Conservation (phyloP, 805 yeast genomes). For the Starmerella kuoi region DNA sequence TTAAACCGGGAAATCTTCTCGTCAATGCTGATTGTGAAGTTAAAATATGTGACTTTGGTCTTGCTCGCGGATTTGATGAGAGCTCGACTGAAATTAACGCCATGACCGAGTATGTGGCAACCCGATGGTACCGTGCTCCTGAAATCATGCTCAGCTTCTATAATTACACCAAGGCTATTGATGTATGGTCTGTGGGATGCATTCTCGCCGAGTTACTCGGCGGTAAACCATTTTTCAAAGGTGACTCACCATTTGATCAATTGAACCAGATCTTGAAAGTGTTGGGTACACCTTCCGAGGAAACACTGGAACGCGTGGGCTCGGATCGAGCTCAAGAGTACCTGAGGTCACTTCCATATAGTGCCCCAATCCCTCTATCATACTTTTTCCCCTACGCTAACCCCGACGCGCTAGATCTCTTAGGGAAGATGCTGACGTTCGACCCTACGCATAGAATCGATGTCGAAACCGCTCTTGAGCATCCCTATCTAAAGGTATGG, state of each 20-base stretch:
- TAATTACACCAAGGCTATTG: constrained; percentile 88
- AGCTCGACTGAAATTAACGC: constrained; percentile 33
- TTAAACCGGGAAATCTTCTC: constrained; percentile 78
- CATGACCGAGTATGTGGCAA: constrained; percentile 96
- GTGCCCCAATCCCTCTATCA: constrained; percentile 47
- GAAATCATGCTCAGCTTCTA: constrained; percentile 93
- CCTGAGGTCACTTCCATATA: constrained; percentile 63
- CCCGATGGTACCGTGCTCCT: constrained; percentile 96
- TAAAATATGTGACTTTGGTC: constrained; percentile 87
- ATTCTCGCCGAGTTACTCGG: constrained; percentile 81
- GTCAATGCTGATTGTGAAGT: constrained; percentile 87
- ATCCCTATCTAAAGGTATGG: constrained; percentile 75
- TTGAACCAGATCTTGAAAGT: constrained; percentile 71
- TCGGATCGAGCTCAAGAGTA: constrained; percentile 82
- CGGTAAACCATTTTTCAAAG: constrained; percentile 84
- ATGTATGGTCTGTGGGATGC: constrained; percentile 95
- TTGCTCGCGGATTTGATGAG: constrained; percentile 53
- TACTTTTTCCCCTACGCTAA: constrained; percentile 41
- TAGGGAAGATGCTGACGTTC: constrained; percentile 62
- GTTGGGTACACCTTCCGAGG: constrained; percentile 76
- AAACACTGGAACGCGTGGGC: constrained; percentile 52
- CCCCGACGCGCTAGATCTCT: constrained; percentile 56
- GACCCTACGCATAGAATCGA: constrained; percentile 74
- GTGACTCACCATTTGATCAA: constrained; percentile 87
- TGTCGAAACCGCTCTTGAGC: constrained; percentile 71